A percentile compares a stretch with the other conserved stretches of the same genome.
phyloP scores from a whole-genome alignment of 768 basidiomycete genomes.

The Trametes coccinea region DNA sequence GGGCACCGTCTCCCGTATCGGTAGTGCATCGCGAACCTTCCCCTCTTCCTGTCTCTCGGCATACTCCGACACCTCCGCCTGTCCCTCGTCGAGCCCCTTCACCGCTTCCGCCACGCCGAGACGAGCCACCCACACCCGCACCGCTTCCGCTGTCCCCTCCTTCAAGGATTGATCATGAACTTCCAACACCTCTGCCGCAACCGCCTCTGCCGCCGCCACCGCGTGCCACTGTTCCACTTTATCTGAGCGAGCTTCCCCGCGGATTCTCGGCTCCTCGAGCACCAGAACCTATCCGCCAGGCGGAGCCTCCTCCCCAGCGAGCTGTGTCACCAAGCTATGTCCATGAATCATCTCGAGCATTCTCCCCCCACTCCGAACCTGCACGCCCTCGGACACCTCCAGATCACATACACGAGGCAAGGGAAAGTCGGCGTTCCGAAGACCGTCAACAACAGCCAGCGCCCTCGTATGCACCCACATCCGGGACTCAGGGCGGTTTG shows the following conservation, averaged over 20 bases:
- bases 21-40: not conserved
- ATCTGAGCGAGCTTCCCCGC: conserved; percentile 3
- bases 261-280: conserved; percentile 7
- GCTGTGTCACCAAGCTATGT: not conserved
- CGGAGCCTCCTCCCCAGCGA: not conserved
- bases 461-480: conserved; percentile 16
- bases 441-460: conserved; percentile 10
- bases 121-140: conserved; percentile 18
- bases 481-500: conserved; percentile 23
- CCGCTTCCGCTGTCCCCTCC: conserved; percentile 26
- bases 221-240: conserved; percentile 21
- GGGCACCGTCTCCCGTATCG: not conserved
- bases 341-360: not conserved
- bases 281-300: not conserved
- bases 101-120: conserved; percentile 11
- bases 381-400: conserved; percentile 10
- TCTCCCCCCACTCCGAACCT: not conserved
- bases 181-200: conserved; percentile 24
- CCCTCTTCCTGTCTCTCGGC: conserved; percentile 2
- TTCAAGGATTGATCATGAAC: conserved; percentile 13
- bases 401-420: conserved; percentile 3
- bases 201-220: conserved; percentile 23
- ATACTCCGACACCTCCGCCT: conserved; percentile 7
- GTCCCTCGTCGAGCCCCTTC: conserved; percentile 11
- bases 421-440: conserved; percentile 18